Base-by-base conservation (phyloP, 805 yeast genomes). In the Metschnikowia kofuensis region DNA sequence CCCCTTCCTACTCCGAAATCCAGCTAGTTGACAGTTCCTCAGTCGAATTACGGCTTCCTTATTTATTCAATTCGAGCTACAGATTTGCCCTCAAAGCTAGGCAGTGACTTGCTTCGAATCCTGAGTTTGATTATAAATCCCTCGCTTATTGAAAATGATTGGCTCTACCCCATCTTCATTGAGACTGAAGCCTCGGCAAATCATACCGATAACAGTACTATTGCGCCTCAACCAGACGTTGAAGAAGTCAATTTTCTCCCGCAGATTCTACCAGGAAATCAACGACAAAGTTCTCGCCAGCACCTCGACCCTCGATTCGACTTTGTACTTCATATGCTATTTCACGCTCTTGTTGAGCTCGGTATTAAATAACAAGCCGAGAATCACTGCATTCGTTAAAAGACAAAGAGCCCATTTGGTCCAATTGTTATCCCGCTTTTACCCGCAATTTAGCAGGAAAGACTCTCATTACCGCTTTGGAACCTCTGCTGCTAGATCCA, bases 251-350 rank as follows among this genome's bases (percentile, higher is more conserved):
- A 48, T 73, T 9, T 63, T 72, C 39, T 65, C 68, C 49, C 62
- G 71, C 32, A 66, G 69, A 40, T 70, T 74, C 55, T 74, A 73
- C 56, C 69, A 66, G 54, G 74, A 72, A 45, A 64, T 74, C 51
- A 68, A 64, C 49, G 74, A 70, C 46, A 72, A 73, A 52, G 63
- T 74, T 11, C 63, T 74, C 48, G 44, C 67, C 35, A 60, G 56
- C 21, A 45, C 69, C 1, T 42, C 72, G 9, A 68, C 73, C 4
- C 62, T 74, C 16, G 78, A 74, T 55, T 55, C 69, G 6, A 68
- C 64, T 39, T 57, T 74, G 37, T 74, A 74, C 53, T 74, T 74
- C 58, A 61, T 71, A 30, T 74, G 78, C 59, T 74, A 74, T 57
- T 70, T 69, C 54, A 65, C 76, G 10, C 64, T 74, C 32, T 54